A percentile compares a stretch with the other conserved stretches of the same genome.
These are phyloP conservation scores for Fusarium sulawesiense DNA, from an alignment of 2,329 filamentous ascomycete species.

Conservation along the genomic window DNA sequence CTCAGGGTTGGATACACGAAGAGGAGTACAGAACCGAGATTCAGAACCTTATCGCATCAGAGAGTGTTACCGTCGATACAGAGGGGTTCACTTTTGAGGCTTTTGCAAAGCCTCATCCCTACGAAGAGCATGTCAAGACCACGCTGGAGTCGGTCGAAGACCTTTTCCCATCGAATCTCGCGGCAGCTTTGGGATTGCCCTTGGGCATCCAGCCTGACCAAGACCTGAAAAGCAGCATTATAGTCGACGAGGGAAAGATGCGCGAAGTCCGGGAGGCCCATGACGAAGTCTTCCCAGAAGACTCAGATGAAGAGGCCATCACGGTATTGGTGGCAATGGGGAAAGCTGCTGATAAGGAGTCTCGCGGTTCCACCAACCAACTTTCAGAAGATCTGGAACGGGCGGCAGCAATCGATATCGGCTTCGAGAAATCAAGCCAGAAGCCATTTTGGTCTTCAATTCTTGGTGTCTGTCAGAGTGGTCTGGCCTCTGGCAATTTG, in stretches of 20 bases:
- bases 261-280: constrained; percentile 59
- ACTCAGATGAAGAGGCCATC: constrained; percentile 64
- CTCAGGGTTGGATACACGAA: constrained; percentile 94
- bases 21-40: constrained; percentile 80
- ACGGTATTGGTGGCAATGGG: constrained; percentile 42
- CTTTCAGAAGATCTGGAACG: not conserved
- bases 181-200: constrained; percentile 58
- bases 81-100: constrained; percentile 68
- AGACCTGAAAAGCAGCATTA: constrained; percentile 59
- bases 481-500: constrained; percentile 53
- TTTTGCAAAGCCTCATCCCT: constrained; percentile 68
- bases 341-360: constrained; percentile 11
- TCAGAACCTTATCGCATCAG: constrained; percentile 70
- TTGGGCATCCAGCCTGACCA: constrained; percentile 39
- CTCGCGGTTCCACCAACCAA: not conserved
- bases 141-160: constrained; percentile 87
- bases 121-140: constrained; percentile 75
- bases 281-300: constrained; percentile 61
- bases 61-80: constrained; percentile 61
- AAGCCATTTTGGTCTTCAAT: constrained; percentile 7
- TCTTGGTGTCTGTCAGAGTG: constrained; percentile 57
- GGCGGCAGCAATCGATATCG: not conserved
- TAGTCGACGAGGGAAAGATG: constrained; percentile 74
- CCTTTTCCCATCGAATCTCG: constrained; percentile 77
- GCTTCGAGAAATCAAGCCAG: constrained; percentile 41